Conservation (phyloP, 2,329 filamentous ascomycete species). For the Dichotomopilus funicola region DNA sequence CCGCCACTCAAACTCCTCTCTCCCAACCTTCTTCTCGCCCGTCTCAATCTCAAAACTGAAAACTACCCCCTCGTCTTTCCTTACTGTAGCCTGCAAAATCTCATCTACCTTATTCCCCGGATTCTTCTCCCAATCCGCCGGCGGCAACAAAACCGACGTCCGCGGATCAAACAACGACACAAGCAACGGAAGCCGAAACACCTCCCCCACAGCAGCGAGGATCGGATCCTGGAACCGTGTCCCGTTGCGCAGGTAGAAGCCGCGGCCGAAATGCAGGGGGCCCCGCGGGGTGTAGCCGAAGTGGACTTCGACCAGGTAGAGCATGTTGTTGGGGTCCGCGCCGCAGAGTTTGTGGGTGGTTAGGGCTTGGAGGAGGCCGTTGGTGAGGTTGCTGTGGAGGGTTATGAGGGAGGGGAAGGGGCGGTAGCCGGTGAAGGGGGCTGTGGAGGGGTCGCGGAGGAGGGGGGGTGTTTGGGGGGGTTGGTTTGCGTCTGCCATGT, state of each 20-base stretch:
- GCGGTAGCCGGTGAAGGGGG: neutral
- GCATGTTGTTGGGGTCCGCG: conserved; percentile 2
- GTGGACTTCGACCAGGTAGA: conserved; percentile 14
- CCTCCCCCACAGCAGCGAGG: conserved; percentile 13
- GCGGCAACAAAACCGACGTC: conserved; percentile 8
- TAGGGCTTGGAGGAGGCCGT: neutral
- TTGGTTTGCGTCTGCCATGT: too few relatives aligned
- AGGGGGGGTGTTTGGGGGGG: neutral
- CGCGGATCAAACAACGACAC: conserved; percentile 1
- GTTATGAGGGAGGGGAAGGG: neutral
- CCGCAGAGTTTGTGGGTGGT: conserved; percentile 14
- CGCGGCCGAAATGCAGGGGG: conserved; percentile 13
- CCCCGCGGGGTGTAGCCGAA: conserved; percentile 8
- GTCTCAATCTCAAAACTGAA: conserved; percentile 14
- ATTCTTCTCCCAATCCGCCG: conserved; percentile 1
- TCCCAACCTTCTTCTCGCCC: conserved; percentile 2
- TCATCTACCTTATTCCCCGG: conserved; percentile 8
- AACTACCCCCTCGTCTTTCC: conserved; percentile 1
- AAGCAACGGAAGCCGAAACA: neutral
- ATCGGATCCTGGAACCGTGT: conserved; percentile 6
- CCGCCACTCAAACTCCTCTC: conserved; percentile 13
- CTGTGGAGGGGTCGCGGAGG: neutral
- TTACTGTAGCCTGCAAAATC: conserved; percentile 1
- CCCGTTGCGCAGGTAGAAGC: conserved; percentile 15
- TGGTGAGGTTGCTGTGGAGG: neutral